Evolutionary conservation across 169 alveolate species (phyloP).

Genomic region (Eimeria acervulina): DNA sequence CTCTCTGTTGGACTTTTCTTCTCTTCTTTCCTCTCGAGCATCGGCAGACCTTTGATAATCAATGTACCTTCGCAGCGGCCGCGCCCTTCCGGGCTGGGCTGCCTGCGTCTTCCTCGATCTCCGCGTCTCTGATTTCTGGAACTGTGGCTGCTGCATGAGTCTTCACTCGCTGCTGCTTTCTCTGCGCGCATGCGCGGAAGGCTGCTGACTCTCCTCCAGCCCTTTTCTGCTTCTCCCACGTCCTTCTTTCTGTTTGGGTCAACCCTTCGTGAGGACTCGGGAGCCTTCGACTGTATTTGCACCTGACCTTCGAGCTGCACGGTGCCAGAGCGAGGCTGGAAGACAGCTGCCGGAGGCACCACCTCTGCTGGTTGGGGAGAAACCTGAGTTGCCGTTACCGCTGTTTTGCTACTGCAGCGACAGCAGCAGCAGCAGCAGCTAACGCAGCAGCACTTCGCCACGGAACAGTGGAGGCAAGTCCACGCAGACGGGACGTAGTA

Average conservation of each 20-base stretch:
- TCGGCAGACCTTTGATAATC: slow-evolving; percentile 57
- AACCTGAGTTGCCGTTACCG: neutral
- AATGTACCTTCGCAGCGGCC: slow-evolving; percentile 65
- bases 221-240: neutral
- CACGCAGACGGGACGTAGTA: slow-evolving; percentile 43
- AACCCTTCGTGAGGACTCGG: neutral
- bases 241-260: slow-evolving; percentile 27
- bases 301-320: slow-evolving; percentile 54
- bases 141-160: neutral
- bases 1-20: slow-evolving; percentile 3
- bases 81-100: slow-evolving; percentile 32
- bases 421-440: slow-evolving; percentile 44
- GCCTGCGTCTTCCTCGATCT: slow-evolving; percentile 16
- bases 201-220: slow-evolving; percentile 74
- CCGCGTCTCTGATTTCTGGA: neutral
- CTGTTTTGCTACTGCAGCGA: neutral
- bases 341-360: neutral
- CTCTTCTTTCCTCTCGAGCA: neutral
- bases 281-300: neutral
- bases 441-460: slow-evolving; percentile 22
- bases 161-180: slow-evolving; percentile 12
- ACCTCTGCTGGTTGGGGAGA: slow-evolving; percentile 52
- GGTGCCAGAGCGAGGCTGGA: slow-evolving; percentile 37
- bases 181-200: slow-evolving; percentile 51
- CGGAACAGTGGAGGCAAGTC: slow-evolving; percentile 13